Base-by-base conservation (phyloP, 768 basidiomycete species). In the Rhizopogon rudus region DNA sequence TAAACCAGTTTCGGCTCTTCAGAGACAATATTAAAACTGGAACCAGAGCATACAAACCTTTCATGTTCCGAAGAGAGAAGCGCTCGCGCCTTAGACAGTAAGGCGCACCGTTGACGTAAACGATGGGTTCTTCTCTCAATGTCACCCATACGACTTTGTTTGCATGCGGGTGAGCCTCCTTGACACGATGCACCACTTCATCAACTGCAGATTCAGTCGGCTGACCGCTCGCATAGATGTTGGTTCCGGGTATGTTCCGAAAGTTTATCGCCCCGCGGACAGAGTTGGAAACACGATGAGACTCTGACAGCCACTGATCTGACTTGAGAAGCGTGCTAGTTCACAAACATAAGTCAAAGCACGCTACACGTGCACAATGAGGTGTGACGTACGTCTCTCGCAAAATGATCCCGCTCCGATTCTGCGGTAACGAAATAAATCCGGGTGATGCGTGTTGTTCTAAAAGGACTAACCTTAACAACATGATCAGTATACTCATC, bases 401-500 rank as follows among this genome's bases (percentile, higher is more conserved):
- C 14, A 99, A 73, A 63, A 98, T 97, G 66, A 99, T 92, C 0
- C 97, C 97, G 56, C 84, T 87, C 10, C 97, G 88, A 65, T 94
- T 90, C 86, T 94, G 62, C 55, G 42, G 56, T n/a, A n/a, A 22
- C 41, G 16, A 52, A 1, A 20, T 43, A 0, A 10, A 13, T 48
- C 52, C 45, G 45, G 41, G 17, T 13, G 44, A 51, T 42, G 51
- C 33, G 16, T 14, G 28, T 29, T 44, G 25, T n/a, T 2, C 13
- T 28, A 51, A 43, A 14, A 25, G 20, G 52, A 44, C 77, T 29
- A 55, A 90, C 91, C 78, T 88, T 88, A 33, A 99, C 84, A 44
- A 98, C 93, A 67, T 95, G 91, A 41, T 91, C 89, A 3, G 92
- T 93, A 75, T 93, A 98, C 68, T 99, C 97, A 65, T 98, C 95